Conservation (phyloP, 371 early-diverging fungal species). For the Basidiobolus meristosporus region DNA sequence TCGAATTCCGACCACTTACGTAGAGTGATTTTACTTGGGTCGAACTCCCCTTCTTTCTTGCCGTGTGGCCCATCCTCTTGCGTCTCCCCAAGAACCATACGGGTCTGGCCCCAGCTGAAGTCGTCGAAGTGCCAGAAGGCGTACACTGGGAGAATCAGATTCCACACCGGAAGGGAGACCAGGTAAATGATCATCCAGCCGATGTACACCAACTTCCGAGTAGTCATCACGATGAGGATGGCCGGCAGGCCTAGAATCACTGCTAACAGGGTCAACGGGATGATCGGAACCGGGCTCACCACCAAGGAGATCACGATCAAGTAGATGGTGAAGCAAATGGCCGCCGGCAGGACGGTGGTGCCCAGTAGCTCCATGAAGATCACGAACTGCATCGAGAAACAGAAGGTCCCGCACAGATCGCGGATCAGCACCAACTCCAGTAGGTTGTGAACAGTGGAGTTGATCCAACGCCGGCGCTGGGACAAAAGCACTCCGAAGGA, state of each 20-base stretch:
- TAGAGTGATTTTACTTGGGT: conserved; percentile 35
- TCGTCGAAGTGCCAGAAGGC: conserved; percentile 99
- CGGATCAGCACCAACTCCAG: conserved; percentile 86
- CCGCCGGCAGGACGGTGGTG: conserved; percentile 95
- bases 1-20: conserved; percentile 49
- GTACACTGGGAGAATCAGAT: conserved; percentile 90
- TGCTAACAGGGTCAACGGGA: conserved; percentile 64
- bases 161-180: conserved; percentile 89
- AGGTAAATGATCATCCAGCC: conserved; percentile 95
- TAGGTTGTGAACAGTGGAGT: conserved; percentile 97
- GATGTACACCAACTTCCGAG: conserved; percentile 74
- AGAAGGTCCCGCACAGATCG: conserved; percentile 96
- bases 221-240: conserved; percentile 80
- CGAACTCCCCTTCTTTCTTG: conserved; percentile 36
- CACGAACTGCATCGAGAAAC: conserved; percentile 98
- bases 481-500: conserved; percentile 84
- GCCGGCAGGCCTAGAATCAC: conserved; percentile 85
- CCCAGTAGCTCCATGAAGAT: conserved; percentile 96
- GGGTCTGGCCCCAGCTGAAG: conserved; percentile 97
- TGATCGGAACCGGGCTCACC: conserved; percentile 29
- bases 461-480: conserved; percentile 99
- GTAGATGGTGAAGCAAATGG: conserved; percentile 83
- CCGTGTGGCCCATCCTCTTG: conserved; percentile 18
- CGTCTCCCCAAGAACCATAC: conserved; percentile 57
- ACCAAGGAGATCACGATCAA: conserved; percentile 45